Evolutionary conservation across 108 stramenopile genomes (phyloP).

Genomic region (Fistulifera pelliculosa): DNA sequence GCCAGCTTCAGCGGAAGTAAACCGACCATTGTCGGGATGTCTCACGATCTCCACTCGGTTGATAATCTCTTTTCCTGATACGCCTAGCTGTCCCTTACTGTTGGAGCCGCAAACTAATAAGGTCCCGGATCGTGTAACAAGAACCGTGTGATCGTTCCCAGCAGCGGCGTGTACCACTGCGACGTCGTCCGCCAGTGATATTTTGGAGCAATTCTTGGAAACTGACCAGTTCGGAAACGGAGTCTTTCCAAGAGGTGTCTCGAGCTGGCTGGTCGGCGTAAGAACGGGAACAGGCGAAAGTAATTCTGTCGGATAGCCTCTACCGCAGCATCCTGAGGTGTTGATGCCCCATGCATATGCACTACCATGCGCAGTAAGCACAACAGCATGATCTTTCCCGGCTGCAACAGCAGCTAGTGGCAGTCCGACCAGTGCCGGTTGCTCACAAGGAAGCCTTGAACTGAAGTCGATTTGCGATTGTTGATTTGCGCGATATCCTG

Average conservation of each 20-base stretch:
- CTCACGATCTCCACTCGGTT: not conserved
- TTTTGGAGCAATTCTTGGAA: conserved; percentile 17
- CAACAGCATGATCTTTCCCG: conserved; percentile 56
- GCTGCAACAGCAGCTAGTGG: conserved; percentile 54
- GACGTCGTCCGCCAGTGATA: conserved; percentile 43
- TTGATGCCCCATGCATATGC: conserved; percentile 68
- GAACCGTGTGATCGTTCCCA: conserved; percentile 47
- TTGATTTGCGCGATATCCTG: conserved; percentile 27
- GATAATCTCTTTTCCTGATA: conserved; percentile 10
- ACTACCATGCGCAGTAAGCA: conserved; percentile 58
- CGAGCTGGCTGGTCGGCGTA: conserved; percentile 11
- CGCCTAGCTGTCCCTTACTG: conserved; percentile 41
- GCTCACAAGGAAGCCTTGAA: conserved; percentile 24
- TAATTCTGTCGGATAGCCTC: conserved; percentile 41
- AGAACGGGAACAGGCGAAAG: conserved; percentile 43
- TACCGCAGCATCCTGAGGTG: conserved; percentile 44
- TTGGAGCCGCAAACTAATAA: conserved; percentile 62
- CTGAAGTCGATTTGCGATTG: not conserved
- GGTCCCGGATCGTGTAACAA: conserved; percentile 44
- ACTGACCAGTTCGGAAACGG: conserved; percentile 38
- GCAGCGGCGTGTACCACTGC: conserved; percentile 55
- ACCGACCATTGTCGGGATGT: conserved; percentile 4
- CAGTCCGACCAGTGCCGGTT: conserved; percentile 43
- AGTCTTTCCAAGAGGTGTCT: not conserved
- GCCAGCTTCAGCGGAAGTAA: conserved; percentile 50